Percentiles rank a stretch among this genome's conserved stretches.
Evolutionary conservation across 2,329 filamentous ascomycete species (phyloP).

Genomic region (Phaeosphaeriaceae sp.): DNA sequence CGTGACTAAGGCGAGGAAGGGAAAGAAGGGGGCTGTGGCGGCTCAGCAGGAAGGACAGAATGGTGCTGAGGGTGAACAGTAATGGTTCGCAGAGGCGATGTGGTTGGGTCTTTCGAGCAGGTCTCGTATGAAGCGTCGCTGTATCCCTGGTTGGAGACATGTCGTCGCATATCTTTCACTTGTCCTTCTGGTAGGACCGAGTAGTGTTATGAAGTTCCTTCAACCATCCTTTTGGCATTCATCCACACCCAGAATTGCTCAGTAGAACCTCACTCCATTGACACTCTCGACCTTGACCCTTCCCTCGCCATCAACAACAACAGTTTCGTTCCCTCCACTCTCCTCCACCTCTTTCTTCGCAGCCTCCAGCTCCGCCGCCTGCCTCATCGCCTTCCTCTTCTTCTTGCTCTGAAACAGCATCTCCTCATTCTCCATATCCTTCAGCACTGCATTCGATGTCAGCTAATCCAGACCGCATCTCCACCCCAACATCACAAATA

Average conservation of each 20-base stretch:
- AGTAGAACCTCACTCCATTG: constrained; percentile 43
- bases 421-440: constrained; percentile 71
- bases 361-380: constrained; percentile 21
- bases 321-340: constrained; percentile 38
- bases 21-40: not conserved
- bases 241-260: constrained; percentile 1
- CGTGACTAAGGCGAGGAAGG: not conserved
- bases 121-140: not conserved
- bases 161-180: not conserved
- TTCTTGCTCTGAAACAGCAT: constrained; percentile 57
- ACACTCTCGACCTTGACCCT: constrained; percentile 37
- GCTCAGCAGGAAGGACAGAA: not conserved
- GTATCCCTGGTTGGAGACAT: not conserved
- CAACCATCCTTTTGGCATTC: not conserved
- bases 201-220: not conserved
- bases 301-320: constrained; percentile 21
- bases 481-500: too few relatives aligned
- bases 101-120: not conserved
- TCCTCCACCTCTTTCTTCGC: constrained; percentile 4
- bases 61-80: not conserved
- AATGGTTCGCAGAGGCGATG: too few relatives aligned
- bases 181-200: too few relatives aligned
- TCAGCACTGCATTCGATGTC: constrained; percentile 59
- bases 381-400: constrained; percentile 32
- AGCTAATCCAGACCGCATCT: constrained; percentile 19